A percentile compares a stretch with the other conserved stretches of the same genome.
phyloP scores from a whole-genome alignment of 176 grass and related monocot genomes.

The Lolium perenne region DNA sequence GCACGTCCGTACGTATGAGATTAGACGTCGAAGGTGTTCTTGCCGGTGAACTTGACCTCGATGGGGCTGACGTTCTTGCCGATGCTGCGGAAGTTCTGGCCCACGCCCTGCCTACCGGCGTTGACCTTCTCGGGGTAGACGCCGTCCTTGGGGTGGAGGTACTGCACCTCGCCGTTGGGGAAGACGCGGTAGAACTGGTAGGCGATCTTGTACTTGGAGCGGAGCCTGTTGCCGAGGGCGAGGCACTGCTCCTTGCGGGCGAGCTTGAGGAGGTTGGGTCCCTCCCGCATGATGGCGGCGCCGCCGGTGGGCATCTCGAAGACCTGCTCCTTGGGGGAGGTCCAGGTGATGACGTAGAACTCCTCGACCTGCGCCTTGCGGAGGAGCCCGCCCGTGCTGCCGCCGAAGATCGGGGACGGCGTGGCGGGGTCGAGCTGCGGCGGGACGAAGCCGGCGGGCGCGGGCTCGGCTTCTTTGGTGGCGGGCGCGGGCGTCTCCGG shows the following conservation, averaged over 20 bases:
- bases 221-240: constrained; percentile 73
- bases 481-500: too few species aligned
- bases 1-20: background rate
- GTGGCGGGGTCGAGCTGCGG: constrained; percentile 97
- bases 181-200: constrained; percentile 99
- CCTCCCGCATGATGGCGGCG: constrained; percentile 95
- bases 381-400: constrained; percentile 95
- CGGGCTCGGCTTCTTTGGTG: constrained; percentile 48
- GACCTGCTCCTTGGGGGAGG: constrained; percentile 95
- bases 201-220: constrained; percentile 98
- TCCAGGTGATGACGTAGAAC: constrained; percentile 99
- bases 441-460: constrained; percentile 80
- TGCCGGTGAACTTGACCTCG: constrained; percentile 99
- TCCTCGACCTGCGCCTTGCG: constrained; percentile 99
- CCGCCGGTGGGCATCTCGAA: constrained; percentile 98
- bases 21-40: constrained; percentile 78
- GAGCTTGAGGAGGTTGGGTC: constrained; percentile 94
- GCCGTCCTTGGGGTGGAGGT: constrained; percentile 99
- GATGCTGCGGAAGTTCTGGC: constrained; percentile 73
- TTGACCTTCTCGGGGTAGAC: constrained; percentile 99
- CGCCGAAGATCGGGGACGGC: constrained; percentile 90
- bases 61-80: constrained; percentile 95
- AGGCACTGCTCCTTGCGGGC: constrained; percentile 98
- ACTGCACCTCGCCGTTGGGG: constrained; percentile 99
- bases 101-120: constrained; percentile 83